These are phyloP conservation scores for Chlorella vulgaris DNA, from an alignment of 139 green algal species.

Conservation along the genomic window DNA sequence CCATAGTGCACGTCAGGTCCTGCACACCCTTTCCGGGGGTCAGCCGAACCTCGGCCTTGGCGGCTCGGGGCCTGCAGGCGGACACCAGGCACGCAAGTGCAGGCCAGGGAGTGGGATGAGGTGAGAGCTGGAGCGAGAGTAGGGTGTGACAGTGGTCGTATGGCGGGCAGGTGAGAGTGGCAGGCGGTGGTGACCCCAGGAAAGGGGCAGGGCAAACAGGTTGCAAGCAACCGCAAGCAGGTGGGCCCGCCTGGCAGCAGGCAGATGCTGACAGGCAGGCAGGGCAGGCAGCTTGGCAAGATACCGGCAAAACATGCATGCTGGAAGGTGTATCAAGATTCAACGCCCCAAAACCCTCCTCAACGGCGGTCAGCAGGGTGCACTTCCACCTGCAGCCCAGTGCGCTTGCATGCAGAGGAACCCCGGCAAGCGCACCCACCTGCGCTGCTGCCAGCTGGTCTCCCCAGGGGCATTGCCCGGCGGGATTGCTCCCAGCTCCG, in stretches of 20 bases:
- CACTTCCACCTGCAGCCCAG: neutral
- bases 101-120: neutral
- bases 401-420: neutral
- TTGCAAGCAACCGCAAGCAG: neutral
- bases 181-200: neutral
- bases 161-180: neutral
- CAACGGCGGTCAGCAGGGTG: neutral
- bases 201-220: neutral
- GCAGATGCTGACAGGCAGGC: neutral
- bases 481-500: constrained; percentile 70
- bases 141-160: neutral
- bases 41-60: constrained; percentile 80
- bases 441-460: constrained; percentile 37
- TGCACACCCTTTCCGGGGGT: constrained; percentile 84
- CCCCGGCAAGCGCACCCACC: neutral
- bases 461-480: constrained; percentile 75
- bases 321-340: no score
- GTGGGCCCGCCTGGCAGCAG: neutral
- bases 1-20: constrained; percentile 73
- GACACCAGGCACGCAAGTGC: no score
- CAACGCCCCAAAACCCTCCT: neutral
- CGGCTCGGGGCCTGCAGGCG: constrained; percentile 22
- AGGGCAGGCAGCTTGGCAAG: neutral
- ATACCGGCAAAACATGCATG: neutral
- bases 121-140: neutral